Conservation (phyloP, 352 stramenopile genomes). For the Pythium folliculosum region DNA sequence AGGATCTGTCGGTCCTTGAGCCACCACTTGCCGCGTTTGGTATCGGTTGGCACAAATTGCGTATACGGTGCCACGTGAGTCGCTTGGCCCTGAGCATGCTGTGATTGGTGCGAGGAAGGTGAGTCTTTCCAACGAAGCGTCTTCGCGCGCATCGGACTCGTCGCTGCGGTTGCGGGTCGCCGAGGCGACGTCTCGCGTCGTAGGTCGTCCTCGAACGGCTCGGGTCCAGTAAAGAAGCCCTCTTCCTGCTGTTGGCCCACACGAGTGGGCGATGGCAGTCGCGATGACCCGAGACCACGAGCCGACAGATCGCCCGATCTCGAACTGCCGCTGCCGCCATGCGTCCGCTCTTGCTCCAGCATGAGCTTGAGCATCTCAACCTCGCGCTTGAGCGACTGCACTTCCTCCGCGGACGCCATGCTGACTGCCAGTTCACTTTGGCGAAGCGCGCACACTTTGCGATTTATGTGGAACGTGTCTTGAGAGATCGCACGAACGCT, state of each 20-base stretch:
- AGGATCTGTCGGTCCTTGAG: constrained; percentile 62
- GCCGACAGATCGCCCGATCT: background rate
- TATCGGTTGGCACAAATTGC: constrained; percentile 46
- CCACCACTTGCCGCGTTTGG: constrained; percentile 67
- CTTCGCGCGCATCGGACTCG: constrained; percentile 17
- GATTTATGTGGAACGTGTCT: no score
- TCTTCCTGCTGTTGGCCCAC: constrained; percentile 11
- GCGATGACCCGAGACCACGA: constrained; percentile 11
- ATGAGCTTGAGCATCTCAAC: constrained; percentile 49
- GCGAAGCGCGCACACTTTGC: no score
- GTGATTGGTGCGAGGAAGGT: background rate
- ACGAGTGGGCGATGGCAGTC: constrained; percentile 16
- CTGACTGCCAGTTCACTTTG: no score
- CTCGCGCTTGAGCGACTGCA: constrained; percentile 54
- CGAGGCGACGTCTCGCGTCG: constrained; percentile 17
- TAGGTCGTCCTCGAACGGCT: constrained; percentile 10
- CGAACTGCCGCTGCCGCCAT: constrained; percentile 5
- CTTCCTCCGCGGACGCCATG: constrained; percentile 42
- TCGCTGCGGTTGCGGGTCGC: constrained; percentile 17
- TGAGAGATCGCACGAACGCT: no score
- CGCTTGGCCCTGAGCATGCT: background rate
- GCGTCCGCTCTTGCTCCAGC: constrained; percentile 43
- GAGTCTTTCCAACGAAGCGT: constrained; percentile 21
- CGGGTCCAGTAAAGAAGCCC: constrained; percentile 4
- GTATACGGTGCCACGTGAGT: constrained; percentile 14